Evolutionary conservation across 495 filamentous ascomycete species (phyloP).

Genomic region (Aspergillus egyptiacus): DNA sequence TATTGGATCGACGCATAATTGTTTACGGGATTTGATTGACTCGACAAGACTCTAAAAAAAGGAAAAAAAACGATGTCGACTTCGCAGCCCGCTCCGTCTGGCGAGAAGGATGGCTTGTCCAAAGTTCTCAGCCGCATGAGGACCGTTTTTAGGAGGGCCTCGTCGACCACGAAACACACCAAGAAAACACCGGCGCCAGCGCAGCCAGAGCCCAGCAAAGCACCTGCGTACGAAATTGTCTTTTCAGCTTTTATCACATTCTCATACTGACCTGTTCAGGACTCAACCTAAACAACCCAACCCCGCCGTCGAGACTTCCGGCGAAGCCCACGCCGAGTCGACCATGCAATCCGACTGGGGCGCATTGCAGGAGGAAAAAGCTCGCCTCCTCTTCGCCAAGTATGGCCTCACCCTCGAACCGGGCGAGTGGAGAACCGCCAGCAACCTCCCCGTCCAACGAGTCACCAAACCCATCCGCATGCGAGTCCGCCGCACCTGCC

Average conservation of each 20-base stretch:
- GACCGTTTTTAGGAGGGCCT: slow-evolving; percentile 52
- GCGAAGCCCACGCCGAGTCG: slow-evolving; percentile 18
- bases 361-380: slow-evolving; percentile 56
- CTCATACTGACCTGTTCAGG: slow-evolving; percentile 10
- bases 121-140: slow-evolving; percentile 60
- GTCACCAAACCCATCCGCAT: slow-evolving; percentile 88
- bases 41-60: no score
- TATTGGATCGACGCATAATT: no score
- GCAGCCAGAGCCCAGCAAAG: slow-evolving; percentile 15
- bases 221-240: slow-evolving; percentile 31
- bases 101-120: slow-evolving; percentile 49
- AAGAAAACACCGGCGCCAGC: slow-evolving; percentile 9
- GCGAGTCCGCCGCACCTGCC: slow-evolving; percentile 79
- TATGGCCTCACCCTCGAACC: slow-evolving; percentile 67
- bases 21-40: not conserved
- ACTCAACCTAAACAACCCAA: not conserved
- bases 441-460: slow-evolving; percentile 55
- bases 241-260: slow-evolving; percentile 11
- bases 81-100: slow-evolving; percentile 14
- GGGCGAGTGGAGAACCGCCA: slow-evolving; percentile 58
- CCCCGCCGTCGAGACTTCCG: slow-evolving; percentile 7
- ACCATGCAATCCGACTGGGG: slow-evolving; percentile 30
- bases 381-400: slow-evolving; percentile 64
- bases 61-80: slow-evolving; percentile 30
- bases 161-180: slow-evolving; percentile 30